Evolutionary conservation across 805 yeast species (phyloP).

Genomic region (Nakazawaea wickerhamii): DNA sequence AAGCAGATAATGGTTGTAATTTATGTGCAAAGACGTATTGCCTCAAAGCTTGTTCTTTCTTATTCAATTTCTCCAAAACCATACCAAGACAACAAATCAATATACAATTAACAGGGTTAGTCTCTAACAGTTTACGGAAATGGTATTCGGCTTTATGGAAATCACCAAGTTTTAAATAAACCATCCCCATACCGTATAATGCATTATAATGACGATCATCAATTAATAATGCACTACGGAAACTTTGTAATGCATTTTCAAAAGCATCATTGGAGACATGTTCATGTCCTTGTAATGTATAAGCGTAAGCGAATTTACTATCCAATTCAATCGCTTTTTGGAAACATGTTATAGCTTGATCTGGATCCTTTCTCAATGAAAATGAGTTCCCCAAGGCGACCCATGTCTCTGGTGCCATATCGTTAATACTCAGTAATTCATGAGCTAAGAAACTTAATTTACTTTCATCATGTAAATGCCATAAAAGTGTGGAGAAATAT

Average conservation of each 20-base stretch:
- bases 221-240: slow-evolving; percentile 68
- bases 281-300: slow-evolving; percentile 93
- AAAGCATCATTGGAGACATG: slow-evolving; percentile 81
- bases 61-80: slow-evolving; percentile 75
- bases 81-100: slow-evolving; percentile 91
- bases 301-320: slow-evolving; percentile 75
- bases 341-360: slow-evolving; percentile 85
- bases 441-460: slow-evolving; percentile 79
- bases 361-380: slow-evolving; percentile 77
- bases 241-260: slow-evolving; percentile 81
- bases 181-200: slow-evolving; percentile 94
- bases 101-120: slow-evolving; percentile 87
- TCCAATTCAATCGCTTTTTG: slow-evolving; percentile 68
- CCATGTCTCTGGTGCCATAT: slow-evolving; percentile 82
- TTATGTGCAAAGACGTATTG: slow-evolving; percentile 81
- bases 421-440: slow-evolving; percentile 64
- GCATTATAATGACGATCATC: slow-evolving; percentile 91
- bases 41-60: slow-evolving; percentile 64
- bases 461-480: slow-evolving; percentile 85
- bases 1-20: slow-evolving; percentile 78
- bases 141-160: slow-evolving; percentile 78
- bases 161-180: slow-evolving; percentile 80
- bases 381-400: slow-evolving; percentile 85
- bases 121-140: slow-evolving; percentile 79
- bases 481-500: slow-evolving; percentile 77